Conservation (phyloP, 768 basidiomycete species). For the Termitomyces sp. region DNA sequence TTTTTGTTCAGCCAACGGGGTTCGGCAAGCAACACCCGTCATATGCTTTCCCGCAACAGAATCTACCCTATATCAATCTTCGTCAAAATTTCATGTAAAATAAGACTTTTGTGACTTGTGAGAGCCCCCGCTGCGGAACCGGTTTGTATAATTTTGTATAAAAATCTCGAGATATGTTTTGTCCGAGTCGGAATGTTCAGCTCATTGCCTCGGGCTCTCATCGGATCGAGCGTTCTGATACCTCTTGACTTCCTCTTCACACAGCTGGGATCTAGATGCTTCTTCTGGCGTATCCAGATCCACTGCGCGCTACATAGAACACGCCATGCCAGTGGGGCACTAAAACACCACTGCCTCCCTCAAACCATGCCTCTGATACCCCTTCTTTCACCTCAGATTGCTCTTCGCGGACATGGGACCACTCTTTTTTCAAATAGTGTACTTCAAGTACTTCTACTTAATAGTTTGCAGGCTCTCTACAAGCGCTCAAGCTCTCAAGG, state of each 20-base stretch:
- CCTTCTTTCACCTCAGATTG: neutral
- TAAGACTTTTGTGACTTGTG: neutral
- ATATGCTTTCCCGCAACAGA: too few relatives aligned
- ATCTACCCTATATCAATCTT: neutral
- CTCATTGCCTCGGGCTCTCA: too few relatives aligned
- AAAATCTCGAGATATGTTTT: neutral
- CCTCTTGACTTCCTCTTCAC: neutral
- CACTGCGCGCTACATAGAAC: neutral
- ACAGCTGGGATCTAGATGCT: neutral
- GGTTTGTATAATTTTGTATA: too few relatives aligned
- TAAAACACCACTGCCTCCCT: neutral
- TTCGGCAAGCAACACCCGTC: neutral
- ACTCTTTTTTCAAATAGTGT: neutral
- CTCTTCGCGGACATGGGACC: neutral
- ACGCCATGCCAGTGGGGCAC: too few relatives aligned
- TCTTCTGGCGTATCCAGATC: neutral
- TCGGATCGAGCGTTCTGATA: neutral
- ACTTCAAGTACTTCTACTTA: neutral
- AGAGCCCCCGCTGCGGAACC: neutral
- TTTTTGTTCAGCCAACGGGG: slow-evolving; percentile 23
- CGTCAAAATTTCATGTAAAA: neutral
- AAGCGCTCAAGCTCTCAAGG: neutral
- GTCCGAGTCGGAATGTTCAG: neutral
- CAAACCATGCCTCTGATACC: neutral
- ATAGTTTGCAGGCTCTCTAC: neutral